Percentiles rank a stretch among this genome's conserved stretches.
phyloP scores from a whole-genome alignment of 768 basidiomycete species.

The Serendipita vermifera region DNA sequence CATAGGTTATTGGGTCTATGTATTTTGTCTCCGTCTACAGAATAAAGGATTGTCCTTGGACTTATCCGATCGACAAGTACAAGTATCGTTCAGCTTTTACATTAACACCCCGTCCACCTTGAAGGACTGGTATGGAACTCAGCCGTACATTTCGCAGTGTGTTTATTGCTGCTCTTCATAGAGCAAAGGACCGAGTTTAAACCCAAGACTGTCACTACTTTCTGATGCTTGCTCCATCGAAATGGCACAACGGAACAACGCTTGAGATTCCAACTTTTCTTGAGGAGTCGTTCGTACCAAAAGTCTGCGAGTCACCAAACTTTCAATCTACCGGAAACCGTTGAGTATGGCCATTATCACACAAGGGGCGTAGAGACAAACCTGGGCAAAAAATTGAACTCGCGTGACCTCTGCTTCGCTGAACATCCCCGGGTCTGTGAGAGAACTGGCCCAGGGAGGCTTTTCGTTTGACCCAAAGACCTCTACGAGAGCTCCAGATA shows the following conservation, averaged over 20 bases:
- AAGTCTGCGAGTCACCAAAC: constrained; percentile 50
- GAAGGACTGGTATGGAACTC: too few relatives aligned
- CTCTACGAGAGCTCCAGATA: constrained; percentile 63
- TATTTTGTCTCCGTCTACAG: too few relatives aligned
- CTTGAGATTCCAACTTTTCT: constrained; percentile 56
- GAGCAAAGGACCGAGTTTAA: constrained; percentile 5
- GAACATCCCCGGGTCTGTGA: constrained; percentile 43
- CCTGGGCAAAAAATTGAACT: constrained; percentile 45
- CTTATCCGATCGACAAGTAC: too few relatives aligned
- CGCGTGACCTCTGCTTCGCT: constrained; percentile 61
- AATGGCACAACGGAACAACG: constrained; percentile 63
- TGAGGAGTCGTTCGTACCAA: constrained; percentile 48
- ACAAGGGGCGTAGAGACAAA: constrained; percentile 26
- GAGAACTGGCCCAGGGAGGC: constrained; percentile 35
- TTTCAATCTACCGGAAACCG: constrained; percentile 39
- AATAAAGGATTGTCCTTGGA: too few relatives aligned
- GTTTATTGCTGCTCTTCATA: not conserved
- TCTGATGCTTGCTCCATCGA: constrained; percentile 20
- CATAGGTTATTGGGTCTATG: too few relatives aligned
- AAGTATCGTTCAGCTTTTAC: too few relatives aligned
- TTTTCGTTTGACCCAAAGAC: constrained; percentile 33
- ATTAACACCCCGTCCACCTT: too few relatives aligned
- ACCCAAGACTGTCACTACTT: not conserved
- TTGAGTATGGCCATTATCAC: not conserved
- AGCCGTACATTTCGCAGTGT: too few relatives aligned